Percentiles rank a stretch among this genome's conserved stretches.
Conservation (phyloP, 495 filamentous ascomycete species). For the Talaromyces adpressus region DNA sequence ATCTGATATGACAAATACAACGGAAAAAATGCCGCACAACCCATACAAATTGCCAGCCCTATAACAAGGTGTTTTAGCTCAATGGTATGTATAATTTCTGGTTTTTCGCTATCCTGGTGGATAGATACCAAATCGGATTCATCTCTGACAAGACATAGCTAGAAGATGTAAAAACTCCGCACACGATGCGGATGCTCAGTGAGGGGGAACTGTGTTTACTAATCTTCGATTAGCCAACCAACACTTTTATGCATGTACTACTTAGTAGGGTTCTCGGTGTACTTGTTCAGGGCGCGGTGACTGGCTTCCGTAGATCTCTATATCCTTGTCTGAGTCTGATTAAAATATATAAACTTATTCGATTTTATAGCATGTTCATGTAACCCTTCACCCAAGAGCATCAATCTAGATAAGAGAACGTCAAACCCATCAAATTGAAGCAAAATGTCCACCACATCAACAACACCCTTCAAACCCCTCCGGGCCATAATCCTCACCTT, state of each 20-base stretch:
- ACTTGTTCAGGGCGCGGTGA: not conserved
- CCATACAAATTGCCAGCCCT: no score
- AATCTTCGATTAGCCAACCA: not conserved
- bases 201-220: not conserved
- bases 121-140: no score
- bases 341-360: not conserved
- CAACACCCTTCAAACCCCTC: not conserved
- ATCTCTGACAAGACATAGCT: no score
- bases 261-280: not conserved
- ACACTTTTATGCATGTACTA: not conserved
- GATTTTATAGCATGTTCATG: not conserved
- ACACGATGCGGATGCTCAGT: not conserved
- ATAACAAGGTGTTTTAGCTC: no score
- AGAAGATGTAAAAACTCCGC: no score
- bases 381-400: not conserved
- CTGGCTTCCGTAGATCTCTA: not conserved
- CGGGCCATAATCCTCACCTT: constrained; percentile 1
- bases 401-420: not conserved
- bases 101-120: no score
- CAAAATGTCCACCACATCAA: not conserved
- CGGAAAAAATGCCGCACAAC: no score
- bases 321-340: not conserved
- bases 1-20: no score
- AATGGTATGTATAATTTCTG: no score
- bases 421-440: no score